Evolutionary conservation across 352 stramenopile genomes (phyloP), one percentile per base, ranked within the genome.

Genomic region (Phytophthora citricola): DNA sequence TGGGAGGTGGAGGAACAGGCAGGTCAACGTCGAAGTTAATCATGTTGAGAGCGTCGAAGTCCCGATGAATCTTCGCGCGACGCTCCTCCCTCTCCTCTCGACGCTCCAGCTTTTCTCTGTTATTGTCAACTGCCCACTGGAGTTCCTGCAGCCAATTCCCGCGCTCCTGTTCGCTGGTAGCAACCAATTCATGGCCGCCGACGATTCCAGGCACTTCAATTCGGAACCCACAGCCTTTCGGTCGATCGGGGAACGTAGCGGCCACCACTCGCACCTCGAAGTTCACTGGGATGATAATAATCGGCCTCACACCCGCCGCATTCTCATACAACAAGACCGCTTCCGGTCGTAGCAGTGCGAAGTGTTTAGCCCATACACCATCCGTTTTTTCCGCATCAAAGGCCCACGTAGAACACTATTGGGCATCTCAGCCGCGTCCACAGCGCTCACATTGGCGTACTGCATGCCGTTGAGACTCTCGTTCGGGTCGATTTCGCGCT

Each of bases 231-330:
- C 76, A 69, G 9, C 85, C 78, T 36, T 78, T 73, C 1, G 78
- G 79, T 14, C 63, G 74, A 41, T 91, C 79, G 1, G 76, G 71
- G 61, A 89, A 92, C 15, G 66, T 58, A 6, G 81, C 79, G 2
- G 71, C 66, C 26, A 64, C 61, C 43, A 91, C 75, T 12, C 53
- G 51, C 29, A 79, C 73, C 43, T 92, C 79, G 14, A 87, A 70
- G 44, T 91, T 94, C 7, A 94, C 76, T 0, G 83, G 83, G 27
- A 94, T 83, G 62, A 94, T 92, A 44, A 94, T 80, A 71, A 89
- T 71, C 15, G 85, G 85, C 66, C 84, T 81, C 27, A 73, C 71
- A 47, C 72, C 66, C 4, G 71, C 88, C 12, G 77, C 79, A 22
- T 58, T 71, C 39, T 92, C 85, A 49, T 94, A 94, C 9, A 94